A percentile compares a stretch with the other conserved stretches of the same genome.
These are phyloP conservation scores for Aspergillus brasiliensis DNA, from an alignment of 2,329 filamentous ascomycete genomes.

Conservation along the genomic window DNA sequence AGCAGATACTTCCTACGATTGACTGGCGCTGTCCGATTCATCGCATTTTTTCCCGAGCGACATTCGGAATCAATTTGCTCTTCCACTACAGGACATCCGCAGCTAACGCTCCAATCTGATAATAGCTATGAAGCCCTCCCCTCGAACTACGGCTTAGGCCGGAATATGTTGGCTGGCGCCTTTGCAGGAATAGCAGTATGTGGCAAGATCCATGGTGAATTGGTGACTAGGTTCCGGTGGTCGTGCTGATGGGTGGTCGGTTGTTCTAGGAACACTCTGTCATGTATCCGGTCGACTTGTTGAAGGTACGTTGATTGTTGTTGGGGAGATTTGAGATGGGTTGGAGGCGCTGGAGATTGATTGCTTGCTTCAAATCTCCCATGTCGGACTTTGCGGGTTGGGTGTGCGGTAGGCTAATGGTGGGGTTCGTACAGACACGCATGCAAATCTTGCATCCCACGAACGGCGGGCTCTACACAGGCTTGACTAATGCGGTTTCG, in stretches of 20 bases:
- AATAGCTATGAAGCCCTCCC: constrained; percentile 86
- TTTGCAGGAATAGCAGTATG: constrained; percentile 94
- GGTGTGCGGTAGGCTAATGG: constrained; percentile 8
- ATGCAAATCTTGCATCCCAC: constrained; percentile 95
- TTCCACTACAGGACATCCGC: neutral
- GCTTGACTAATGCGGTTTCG: constrained; percentile 87
- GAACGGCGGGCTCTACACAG: constrained; percentile 78
- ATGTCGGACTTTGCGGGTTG: neutral
- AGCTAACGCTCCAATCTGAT: constrained; percentile 26
- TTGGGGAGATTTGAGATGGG: neutral
- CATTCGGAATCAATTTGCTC: neutral
- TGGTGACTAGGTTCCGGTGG: neutral
- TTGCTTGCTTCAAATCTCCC: neutral
- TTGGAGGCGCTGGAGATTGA: neutral
- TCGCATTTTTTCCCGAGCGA: neutral
- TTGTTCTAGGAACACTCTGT: constrained; percentile 82
- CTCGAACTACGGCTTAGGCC: constrained; percentile 87
- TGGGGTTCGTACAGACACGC: constrained; percentile 67
- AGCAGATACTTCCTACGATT: neutral
- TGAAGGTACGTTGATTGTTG: constrained; percentile 70
- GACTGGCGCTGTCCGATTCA: neutral
- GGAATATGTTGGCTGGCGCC: constrained; percentile 95
- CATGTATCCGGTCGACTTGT: constrained; percentile 97
- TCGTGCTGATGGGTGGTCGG: constrained; percentile 21
- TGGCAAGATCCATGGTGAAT: constrained; percentile 14